phyloP scores from a whole-genome alignment of 495 filamentous ascomycete species.

The Podospora pseudopauciseta region DNA sequence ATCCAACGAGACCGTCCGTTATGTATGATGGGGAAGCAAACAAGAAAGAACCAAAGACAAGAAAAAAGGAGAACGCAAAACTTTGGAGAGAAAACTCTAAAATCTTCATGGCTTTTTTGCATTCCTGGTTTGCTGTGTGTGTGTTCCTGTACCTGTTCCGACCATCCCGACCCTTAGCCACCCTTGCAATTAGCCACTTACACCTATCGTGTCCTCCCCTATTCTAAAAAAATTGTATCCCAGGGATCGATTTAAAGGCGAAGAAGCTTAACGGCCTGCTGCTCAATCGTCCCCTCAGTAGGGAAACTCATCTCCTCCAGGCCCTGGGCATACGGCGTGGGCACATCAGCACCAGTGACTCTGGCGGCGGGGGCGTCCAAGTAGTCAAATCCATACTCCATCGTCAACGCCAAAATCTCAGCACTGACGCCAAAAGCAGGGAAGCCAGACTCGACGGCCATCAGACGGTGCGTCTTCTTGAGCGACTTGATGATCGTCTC shows the following conservation, averaged over 20 bases:
- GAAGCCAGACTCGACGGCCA: constrained; percentile 93
- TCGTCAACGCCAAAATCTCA: constrained; percentile 87
- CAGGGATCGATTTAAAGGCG: constrained; percentile 48
- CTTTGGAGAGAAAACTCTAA: background rate
- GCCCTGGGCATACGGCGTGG: constrained; percentile 84
- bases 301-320: constrained; percentile 94
- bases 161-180: background rate
- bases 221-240: background rate
- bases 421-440: constrained; percentile 87
- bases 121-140: background rate
- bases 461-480: constrained; percentile 93
- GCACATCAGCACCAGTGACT: constrained; percentile 93
- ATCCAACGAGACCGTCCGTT: background rate
- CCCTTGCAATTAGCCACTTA: background rate
- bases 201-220: background rate
- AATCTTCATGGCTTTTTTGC: constrained; percentile 1
- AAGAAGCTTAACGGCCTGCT: constrained; percentile 79
- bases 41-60: background rate
- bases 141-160: background rate
- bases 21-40: background rate
- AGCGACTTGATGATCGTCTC: constrained; percentile 92
- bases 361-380: constrained; percentile 88
- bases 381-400: constrained; percentile 99
- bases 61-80: background rate
- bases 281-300: constrained; percentile 73